A percentile compares a stretch with the other conserved stretches of the same genome.
phyloP scores from a whole-genome alignment of 225 moss, liverwort and hornwort species.

The Anthoceros angustus region DNA sequence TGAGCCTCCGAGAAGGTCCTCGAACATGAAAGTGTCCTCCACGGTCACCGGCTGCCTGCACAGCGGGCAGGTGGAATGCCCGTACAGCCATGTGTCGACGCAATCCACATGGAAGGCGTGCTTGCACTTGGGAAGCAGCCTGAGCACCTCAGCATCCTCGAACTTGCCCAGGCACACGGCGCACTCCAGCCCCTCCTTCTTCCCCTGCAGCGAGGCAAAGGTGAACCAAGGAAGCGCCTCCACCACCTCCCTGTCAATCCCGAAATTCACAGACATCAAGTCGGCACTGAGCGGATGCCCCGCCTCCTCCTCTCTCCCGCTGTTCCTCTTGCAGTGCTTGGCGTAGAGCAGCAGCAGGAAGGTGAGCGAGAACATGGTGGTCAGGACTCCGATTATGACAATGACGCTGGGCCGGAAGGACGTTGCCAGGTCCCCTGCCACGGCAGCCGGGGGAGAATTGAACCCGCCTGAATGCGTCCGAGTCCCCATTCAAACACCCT shows the following conservation, averaged over 20 bases:
- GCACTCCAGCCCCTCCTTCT: slow-evolving; percentile 26
- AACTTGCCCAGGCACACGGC: not conserved
- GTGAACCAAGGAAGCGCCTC: slow-evolving; percentile 91
- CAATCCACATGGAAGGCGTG: slow-evolving; percentile 5
- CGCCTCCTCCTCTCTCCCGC: slow-evolving; percentile 21
- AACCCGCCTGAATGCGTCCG: too few species aligned
- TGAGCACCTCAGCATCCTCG: not conserved
- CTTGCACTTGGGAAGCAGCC: slow-evolving; percentile 3
- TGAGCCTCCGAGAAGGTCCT: not conserved
- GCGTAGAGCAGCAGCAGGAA: slow-evolving; percentile 79
- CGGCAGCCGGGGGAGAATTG: too few species aligned
- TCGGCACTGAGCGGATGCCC: slow-evolving; percentile 27
- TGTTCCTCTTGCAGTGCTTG: slow-evolving; percentile 70
- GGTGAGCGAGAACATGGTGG: slow-evolving; percentile 83
- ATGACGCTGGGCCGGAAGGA: slow-evolving; percentile 83
- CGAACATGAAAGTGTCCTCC: not conserved
- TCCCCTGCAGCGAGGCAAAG: slow-evolving; percentile 69
- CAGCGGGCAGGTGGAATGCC: slow-evolving; percentile 3
- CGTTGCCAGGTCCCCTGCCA: slow-evolving; percentile 6
- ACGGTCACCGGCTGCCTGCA: not conserved
- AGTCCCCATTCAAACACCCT: too few species aligned
- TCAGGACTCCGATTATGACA: slow-evolving; percentile 83
- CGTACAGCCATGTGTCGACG: not conserved
- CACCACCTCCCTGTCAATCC: slow-evolving; percentile 55
- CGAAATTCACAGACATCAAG: slow-evolving; percentile 31